Conservation (phyloP, 495 filamentous ascomycete genomes). For the Chaetomium tenue region DNA sequence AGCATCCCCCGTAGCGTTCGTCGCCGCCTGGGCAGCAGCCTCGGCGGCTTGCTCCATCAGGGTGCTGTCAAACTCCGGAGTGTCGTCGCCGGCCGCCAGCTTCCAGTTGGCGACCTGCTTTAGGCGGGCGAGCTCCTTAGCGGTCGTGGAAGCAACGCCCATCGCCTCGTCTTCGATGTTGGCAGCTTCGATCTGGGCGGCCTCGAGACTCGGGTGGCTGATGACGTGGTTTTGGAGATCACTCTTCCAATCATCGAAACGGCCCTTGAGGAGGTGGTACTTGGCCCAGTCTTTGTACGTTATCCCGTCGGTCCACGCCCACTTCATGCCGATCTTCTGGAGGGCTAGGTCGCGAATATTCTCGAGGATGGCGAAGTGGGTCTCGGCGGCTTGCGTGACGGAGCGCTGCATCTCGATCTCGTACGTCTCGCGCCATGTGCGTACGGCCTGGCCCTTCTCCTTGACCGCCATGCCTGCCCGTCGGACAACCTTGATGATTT, state of each 20-base stretch:
- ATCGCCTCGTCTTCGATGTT: conserved; percentile 75
- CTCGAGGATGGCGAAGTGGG: conserved; percentile 79
- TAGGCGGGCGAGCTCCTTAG: conserved; percentile 75
- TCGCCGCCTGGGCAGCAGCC: conserved; percentile 24
- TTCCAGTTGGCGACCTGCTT: conserved; percentile 89
- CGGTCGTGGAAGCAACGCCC: conserved; percentile 72
- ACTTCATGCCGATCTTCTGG: conserved; percentile 94
- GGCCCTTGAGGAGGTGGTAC: conserved; percentile 79
- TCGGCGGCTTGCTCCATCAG: conserved; percentile 46
- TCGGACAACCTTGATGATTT: conserved; percentile 62
- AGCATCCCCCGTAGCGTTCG: conserved; percentile 14
- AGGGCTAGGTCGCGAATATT: conserved; percentile 82
- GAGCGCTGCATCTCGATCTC: conserved; percentile 65
- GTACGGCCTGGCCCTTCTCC: conserved; percentile 75
- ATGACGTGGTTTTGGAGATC: conserved; percentile 71
- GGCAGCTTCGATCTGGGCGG: conserved; percentile 65
- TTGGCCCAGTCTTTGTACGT: conserved; percentile 95
- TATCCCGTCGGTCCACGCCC: conserved; percentile 94
- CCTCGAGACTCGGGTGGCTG: conserved; percentile 66
- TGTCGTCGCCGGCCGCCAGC: conserved; percentile 68
- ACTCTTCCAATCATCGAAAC: conserved; percentile 81
- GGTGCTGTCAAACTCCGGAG: conserved; percentile 66
- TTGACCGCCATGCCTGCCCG: conserved; percentile 73
- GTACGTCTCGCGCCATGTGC: conserved; percentile 73
- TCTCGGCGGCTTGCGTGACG: conserved; percentile 71